phyloP scores from a whole-genome alignment of 805 yeast species.

The Candida namnaoensis region DNA sequence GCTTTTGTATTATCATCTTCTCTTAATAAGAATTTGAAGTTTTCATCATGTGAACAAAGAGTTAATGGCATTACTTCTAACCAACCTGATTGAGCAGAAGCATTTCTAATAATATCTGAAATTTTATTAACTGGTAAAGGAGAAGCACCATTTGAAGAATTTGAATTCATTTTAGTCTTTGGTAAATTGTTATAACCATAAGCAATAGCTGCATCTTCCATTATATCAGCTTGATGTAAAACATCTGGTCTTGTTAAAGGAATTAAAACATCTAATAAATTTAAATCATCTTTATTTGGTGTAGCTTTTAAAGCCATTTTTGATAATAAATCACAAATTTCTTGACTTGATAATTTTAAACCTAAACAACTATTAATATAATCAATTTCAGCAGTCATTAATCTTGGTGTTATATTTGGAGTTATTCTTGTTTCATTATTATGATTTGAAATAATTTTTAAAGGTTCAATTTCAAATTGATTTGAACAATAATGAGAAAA shows the following conservation, averaged over 20 bases:
- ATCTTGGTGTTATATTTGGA: conserved; percentile 66
- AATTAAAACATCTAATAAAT: conserved; percentile 39
- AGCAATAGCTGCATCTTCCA: conserved; percentile 97
- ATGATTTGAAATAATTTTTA: conserved; percentile 75
- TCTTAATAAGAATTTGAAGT: conserved; percentile 76
- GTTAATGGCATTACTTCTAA: conserved; percentile 93
- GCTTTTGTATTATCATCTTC: conserved; percentile 65
- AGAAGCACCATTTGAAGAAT: conserved; percentile 69
- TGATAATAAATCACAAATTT: conserved; percentile 57
- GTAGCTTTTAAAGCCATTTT: conserved; percentile 76
- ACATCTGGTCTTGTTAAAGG: conserved; percentile 96
- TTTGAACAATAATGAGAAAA: conserved; percentile 79
- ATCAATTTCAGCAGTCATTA: conserved; percentile 61
- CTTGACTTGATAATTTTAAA: conserved; percentile 58
- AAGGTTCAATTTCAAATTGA: conserved; percentile 86
- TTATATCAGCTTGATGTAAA: conserved; percentile 93
- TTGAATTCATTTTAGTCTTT: conserved; percentile 70
- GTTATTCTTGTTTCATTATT: conserved; percentile 65
- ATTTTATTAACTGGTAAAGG: conserved; percentile 89
- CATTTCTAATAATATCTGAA: conserved; percentile 81
- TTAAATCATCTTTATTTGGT: conserved; percentile 35
- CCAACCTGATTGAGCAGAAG: conserved; percentile 94
- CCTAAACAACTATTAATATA: conserved; percentile 94
- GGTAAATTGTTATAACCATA: conserved; percentile 88
- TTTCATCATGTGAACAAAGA: conserved; percentile 93